A percentile compares a stretch with the other conserved stretches of the same genome.
Conservation (phyloP, 2,329 filamentous ascomycete species). For the Sporothrix variecibatus region DNA sequence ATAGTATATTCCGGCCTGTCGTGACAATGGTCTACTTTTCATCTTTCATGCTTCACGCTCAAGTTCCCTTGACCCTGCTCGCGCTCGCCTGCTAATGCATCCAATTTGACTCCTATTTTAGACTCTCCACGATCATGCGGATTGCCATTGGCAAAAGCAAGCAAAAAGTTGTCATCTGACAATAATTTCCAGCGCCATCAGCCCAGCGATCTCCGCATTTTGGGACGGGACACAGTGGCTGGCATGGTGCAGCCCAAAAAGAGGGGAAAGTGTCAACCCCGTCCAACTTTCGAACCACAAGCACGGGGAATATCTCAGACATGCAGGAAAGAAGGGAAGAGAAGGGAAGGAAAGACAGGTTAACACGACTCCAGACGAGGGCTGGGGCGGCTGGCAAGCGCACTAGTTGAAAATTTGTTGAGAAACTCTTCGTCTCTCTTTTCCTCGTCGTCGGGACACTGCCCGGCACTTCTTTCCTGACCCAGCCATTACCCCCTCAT, state of each 20-base stretch:
- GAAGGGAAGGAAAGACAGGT: not conserved
- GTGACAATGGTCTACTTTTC: not conserved
- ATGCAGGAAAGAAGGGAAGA: not conserved
- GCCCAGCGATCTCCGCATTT: slow-evolving; percentile 16
- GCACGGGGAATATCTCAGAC: slow-evolving; percentile 3
- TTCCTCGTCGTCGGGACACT: not conserved
- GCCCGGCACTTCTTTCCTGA: slow-evolving; percentile 3
- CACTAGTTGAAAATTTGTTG: not conserved
- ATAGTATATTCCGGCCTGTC: not conserved
- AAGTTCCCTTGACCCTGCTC: not conserved
- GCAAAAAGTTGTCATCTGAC: slow-evolving; percentile 19
- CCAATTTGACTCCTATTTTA: not conserved
- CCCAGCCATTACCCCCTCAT: not conserved
- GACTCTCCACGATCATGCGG: not conserved
- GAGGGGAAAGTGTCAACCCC: slow-evolving; percentile 15
- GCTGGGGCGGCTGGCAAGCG: not conserved
- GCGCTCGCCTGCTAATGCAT: not conserved
- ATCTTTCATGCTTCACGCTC: not conserved
- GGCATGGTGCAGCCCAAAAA: not conserved
- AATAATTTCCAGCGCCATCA: not conserved
- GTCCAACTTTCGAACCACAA: not conserved
- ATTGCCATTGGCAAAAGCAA: not conserved
- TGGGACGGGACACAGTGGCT: slow-evolving; percentile 10
- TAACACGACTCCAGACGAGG: not conserved
- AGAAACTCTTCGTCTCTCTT: not conserved